A percentile compares a stretch with the other conserved stretches of the same genome.
Evolutionary conservation across 75 land plant genomes (phyloP).

Genomic region (Sequoia sempervirens): DNA sequence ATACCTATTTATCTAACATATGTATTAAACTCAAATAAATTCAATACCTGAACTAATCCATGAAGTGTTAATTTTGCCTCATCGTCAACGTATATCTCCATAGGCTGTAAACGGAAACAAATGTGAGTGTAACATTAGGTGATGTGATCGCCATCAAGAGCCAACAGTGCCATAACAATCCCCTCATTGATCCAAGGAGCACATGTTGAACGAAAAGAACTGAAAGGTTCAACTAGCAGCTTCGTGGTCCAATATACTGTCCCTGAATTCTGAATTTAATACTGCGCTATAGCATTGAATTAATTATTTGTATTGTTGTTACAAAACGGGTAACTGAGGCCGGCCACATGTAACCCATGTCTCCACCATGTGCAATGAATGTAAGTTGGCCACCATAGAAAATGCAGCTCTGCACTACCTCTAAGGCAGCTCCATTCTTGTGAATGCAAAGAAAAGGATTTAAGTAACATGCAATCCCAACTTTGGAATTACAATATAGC

Average conservation of each 20-base stretch:
- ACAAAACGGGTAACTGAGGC: slow-evolving; percentile 12
- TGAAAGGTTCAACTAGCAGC: slow-evolving; percentile 15
- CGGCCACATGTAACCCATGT: slow-evolving; percentile 9
- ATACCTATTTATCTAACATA: background rate
- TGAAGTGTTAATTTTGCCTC: slow-evolving; percentile 98
- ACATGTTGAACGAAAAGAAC: slow-evolving; percentile 12
- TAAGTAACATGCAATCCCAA: background rate
- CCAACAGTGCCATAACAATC: slow-evolving; percentile 21
- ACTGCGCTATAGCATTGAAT: slow-evolving; percentile 9
- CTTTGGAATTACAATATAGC: slow-evolving; percentile 6
- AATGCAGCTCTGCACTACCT: slow-evolving; percentile 16
- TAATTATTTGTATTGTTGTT: slow-evolving; percentile 13
- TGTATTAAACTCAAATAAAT: background rate
- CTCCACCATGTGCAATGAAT: slow-evolving; percentile 13
- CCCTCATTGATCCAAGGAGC: slow-evolving; percentile 22
- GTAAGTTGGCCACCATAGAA: slow-evolving; percentile 6
- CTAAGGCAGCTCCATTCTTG: slow-evolving; percentile 17
- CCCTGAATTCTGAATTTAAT: slow-evolving; percentile 12
- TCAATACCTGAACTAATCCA: slow-evolving; percentile 91
- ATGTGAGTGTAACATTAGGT: slow-evolving; percentile 53
- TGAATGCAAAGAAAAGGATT: slow-evolving; percentile 6
- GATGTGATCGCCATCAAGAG: slow-evolving; percentile 34
- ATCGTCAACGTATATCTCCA: slow-evolving; percentile 99
- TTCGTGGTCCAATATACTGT: slow-evolving; percentile 10
- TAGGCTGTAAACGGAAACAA: slow-evolving; percentile 87